These are phyloP conservation scores for Mycena alexandri DNA, from an alignment of 768 basidiomycete genomes.

Conservation along the genomic window DNA sequence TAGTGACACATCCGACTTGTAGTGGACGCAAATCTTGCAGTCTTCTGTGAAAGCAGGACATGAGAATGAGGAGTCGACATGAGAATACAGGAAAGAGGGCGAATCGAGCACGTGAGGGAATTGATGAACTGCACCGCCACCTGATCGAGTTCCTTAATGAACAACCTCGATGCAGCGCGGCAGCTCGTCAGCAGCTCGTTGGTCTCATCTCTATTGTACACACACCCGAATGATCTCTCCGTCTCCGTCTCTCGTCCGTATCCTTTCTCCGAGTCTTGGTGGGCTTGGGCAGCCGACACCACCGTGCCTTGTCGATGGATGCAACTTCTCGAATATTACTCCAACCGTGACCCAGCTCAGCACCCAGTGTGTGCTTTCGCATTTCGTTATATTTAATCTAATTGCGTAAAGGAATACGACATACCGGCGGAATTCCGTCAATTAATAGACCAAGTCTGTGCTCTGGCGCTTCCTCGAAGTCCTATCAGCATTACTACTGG, in stretches of 20 bases:
- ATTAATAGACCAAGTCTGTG: conserved; percentile 27
- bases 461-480: conserved; percentile 21
- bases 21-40: not conserved
- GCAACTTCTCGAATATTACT: conserved; percentile 32
- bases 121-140: conserved; percentile 23
- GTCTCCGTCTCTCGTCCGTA: conserved; percentile 34
- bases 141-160: conserved; percentile 1
- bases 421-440: conserved; percentile 26
- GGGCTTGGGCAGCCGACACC: conserved; percentile 49
- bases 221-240: conserved; percentile 63
- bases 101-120: not conserved
- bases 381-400: not conserved
- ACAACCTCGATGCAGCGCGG: conserved; percentile 18
- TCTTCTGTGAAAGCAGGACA: conserved; percentile 2
- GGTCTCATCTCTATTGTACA: conserved; percentile 51
- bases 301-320: conserved; percentile 28
- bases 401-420: conserved; percentile 16
- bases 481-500: conserved; percentile 19
- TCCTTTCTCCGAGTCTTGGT: conserved; percentile 48
- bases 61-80: conserved; percentile 7
- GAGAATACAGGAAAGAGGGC: not conserved
- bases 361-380: conserved; percentile 14
- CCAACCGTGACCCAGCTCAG: conserved; percentile 20
- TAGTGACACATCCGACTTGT: not conserved
- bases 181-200: conserved; percentile 34